Conservation (phyloP, 1,139 yeast species). For the Petasospora rhodanensis region DNA sequence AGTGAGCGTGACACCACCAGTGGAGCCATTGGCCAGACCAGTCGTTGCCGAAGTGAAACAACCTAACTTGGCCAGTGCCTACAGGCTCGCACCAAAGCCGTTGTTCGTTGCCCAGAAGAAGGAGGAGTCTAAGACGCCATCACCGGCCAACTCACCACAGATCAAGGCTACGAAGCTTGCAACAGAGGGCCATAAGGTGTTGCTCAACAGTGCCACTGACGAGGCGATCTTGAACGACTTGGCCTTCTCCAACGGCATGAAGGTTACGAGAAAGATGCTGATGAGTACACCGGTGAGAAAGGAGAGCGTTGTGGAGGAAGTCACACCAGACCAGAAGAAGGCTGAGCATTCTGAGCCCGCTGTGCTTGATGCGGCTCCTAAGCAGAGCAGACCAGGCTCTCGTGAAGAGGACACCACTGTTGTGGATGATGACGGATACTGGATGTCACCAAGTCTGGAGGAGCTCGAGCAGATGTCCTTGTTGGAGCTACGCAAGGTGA, state of each 20-base stretch:
- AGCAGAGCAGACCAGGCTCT: too few species aligned
- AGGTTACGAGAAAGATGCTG: conserved; percentile 5
- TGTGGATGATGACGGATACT: conserved; percentile 68
- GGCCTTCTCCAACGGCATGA: conserved; percentile 7
- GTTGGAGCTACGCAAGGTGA: conserved; percentile 60
- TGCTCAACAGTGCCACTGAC: conserved; percentile 47
- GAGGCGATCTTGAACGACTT: conserved; percentile 51
- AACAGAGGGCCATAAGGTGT: conserved; percentile 18
- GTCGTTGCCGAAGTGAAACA: conserved; percentile 47
- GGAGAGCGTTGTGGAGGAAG: conserved; percentile 1
- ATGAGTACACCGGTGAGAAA: conserved; percentile 8
- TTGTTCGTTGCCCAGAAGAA: conserved; percentile 26
- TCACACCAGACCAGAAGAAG: background rate
- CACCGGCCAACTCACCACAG: conserved; percentile 18
- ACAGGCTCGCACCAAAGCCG: conserved; percentile 44
- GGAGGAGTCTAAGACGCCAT: conserved; percentile 2
- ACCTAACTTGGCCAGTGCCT: conserved; percentile 56
- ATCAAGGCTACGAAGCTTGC: conserved; percentile 7
- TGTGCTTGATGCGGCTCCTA: background rate
- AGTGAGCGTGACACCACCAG: conserved; percentile 27
- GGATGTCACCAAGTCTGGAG: conserved; percentile 75
- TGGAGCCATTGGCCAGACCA: conserved; percentile 49
- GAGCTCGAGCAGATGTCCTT: conserved; percentile 57
- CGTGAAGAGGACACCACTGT: conserved; percentile 35
- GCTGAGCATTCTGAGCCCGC: conserved; percentile 1